phyloP scores from a whole-genome alignment of 2,329 filamentous ascomycete genomes.

The Neurospora crassa region DNA sequence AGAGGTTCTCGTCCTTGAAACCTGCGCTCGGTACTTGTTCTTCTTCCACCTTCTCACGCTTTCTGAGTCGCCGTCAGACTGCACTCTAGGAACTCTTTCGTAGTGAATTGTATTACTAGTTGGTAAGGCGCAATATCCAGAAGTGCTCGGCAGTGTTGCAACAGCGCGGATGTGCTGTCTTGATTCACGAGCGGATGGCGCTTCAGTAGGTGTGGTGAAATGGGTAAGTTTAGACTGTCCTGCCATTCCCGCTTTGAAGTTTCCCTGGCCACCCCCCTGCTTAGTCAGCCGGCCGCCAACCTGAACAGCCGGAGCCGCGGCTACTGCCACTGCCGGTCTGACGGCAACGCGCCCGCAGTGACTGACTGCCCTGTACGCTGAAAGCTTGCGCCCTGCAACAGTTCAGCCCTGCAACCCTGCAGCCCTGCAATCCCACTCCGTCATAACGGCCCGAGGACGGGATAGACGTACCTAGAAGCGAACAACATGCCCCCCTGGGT shows the following conservation, averaged over 20 bases:
- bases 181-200: not conserved
- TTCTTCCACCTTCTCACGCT: slow-evolving; percentile 2
- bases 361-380: not conserved
- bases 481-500: not conserved
- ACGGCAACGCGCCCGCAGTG: not conserved
- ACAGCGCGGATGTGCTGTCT: slow-evolving; percentile 10
- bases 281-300: slow-evolving; percentile 14
- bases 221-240: slow-evolving; percentile 16
- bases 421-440: not conserved
- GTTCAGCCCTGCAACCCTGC: not conserved
- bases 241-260: slow-evolving; percentile 12
- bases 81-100: slow-evolving; percentile 5
- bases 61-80: slow-evolving; percentile 2
- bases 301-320: not conserved
- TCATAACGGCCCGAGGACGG: not conserved
- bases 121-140: slow-evolving; percentile 10
- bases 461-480: not conserved
- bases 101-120: slow-evolving; percentile 16
- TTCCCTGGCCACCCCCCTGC: slow-evolving; percentile 3
- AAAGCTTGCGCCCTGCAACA: not conserved
- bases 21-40: slow-evolving; percentile 3
- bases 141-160: slow-evolving; percentile 14
- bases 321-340: not conserved
- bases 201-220: slow-evolving; percentile 15
- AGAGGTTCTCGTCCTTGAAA: not conserved